phyloP scores from a whole-genome alignment of 2,329 filamentous ascomycete species.

The Epichloe sp. region DNA sequence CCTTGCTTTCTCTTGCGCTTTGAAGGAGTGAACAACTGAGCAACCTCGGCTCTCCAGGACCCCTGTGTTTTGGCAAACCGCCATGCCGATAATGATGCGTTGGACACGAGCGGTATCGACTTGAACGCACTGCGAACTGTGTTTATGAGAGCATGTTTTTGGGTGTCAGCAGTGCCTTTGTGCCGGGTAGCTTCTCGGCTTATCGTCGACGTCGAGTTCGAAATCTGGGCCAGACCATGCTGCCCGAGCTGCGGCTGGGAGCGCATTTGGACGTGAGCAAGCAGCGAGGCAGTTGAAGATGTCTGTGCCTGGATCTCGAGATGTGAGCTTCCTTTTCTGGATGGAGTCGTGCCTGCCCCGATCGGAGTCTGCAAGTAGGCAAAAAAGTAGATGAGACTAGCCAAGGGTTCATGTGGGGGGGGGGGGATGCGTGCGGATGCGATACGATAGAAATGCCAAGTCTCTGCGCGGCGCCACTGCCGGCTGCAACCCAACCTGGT shows the following conservation, averaged over 20 bases:
- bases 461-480: neutral
- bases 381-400: neutral
- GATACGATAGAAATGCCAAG: neutral
- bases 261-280: neutral
- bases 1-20: neutral
- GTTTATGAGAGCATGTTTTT: neutral
- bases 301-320: neutral
- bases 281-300: neutral
- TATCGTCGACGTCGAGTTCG: neutral
- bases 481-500: neutral
- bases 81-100: neutral
- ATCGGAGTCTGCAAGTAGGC: too few relatives aligned
- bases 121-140: slow-evolving; percentile 1
- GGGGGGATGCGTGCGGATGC: neutral
- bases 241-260: neutral
- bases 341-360: neutral
- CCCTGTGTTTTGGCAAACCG: neutral
- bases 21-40: neutral
- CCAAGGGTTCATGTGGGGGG: neutral
- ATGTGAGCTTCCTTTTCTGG: neutral
- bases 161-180: neutral
- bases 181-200: neutral
- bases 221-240: neutral
- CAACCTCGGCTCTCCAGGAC: neutral
- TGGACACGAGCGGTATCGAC: neutral